Conservation (phyloP, 257 asterid genomes). For the Fraxinus excelsior region DNA sequence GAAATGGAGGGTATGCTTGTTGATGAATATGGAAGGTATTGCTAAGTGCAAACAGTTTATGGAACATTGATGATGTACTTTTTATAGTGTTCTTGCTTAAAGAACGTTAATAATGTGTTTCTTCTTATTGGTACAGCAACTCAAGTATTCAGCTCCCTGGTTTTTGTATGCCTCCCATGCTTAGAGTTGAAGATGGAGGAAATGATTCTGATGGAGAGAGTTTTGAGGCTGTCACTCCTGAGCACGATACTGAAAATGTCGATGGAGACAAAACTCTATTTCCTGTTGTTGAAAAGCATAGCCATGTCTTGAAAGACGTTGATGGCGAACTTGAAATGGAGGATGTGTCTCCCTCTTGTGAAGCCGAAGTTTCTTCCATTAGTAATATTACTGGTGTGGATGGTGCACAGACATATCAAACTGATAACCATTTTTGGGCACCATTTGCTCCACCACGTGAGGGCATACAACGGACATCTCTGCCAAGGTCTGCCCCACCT, state of each 20-base stretch:
- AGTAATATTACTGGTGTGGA: conserved; percentile 36
- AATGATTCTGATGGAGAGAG: conserved; percentile 87
- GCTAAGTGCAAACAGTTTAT: conserved; percentile 5
- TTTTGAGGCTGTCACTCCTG: conserved; percentile 93
- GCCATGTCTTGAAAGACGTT: conserved; percentile 83
- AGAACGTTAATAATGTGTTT: conserved; percentile 18
- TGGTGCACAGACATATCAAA: conserved; percentile 30
- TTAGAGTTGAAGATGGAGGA: conserved; percentile 61
- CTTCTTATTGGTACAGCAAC: conserved; percentile 58
- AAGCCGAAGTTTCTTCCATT: conserved; percentile 45
- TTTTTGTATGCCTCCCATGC: conserved; percentile 83
- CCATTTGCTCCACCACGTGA: conserved; percentile 33
- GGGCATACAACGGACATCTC: conserved; percentile 51
- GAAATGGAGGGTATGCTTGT: conserved; percentile 95
- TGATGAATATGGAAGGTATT: conserved; percentile 92
- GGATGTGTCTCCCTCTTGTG: conserved; percentile 79
- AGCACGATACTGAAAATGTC: conserved; percentile 53
- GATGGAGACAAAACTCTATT: conserved; percentile 38
- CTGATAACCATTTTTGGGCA: conserved; percentile 34
- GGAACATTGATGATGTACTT: conserved; percentile 1
- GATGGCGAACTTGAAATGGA: conserved; percentile 99
- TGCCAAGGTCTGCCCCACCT: conserved; percentile 39
- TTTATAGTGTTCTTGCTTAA: conserved; percentile 8
- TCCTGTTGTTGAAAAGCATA: conserved; percentile 59
- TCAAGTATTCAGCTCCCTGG: conserved; percentile 89